These are phyloP conservation scores for Candida sanyiensis DNA, from an alignment of 805 yeast species.

Conservation along the genomic window DNA sequence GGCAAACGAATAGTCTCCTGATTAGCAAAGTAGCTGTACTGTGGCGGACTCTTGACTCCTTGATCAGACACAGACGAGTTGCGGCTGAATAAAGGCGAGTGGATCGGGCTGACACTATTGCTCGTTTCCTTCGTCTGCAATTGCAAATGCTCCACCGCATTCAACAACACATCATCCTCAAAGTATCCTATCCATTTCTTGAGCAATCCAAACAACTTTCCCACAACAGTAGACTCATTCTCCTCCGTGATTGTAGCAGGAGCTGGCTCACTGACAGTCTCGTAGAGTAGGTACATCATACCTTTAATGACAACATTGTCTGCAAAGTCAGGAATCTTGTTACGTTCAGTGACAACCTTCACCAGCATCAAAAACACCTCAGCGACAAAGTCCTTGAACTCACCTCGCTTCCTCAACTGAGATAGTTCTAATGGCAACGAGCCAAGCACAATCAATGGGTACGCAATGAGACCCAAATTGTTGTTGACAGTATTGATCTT, in stretches of 20 bases:
- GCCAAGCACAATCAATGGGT: constrained; percentile 33
- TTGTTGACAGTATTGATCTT: constrained; percentile 36
- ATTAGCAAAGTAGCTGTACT: not conserved
- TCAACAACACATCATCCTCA: not conserved
- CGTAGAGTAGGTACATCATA: constrained; percentile 8
- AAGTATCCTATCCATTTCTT: constrained; percentile 9
- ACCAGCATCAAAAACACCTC: constrained; percentile 11
- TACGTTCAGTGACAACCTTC: constrained; percentile 4
- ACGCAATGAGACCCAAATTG: constrained; percentile 45
- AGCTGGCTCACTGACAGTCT: constrained; percentile 5
- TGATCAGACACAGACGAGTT: constrained; percentile 6
- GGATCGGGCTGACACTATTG: not conserved
- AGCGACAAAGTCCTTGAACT: constrained; percentile 6
- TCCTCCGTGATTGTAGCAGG: not conserved
- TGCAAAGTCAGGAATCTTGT: not conserved
- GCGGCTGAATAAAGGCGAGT: constrained; percentile 6
- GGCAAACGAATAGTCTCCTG: constrained; percentile 1
- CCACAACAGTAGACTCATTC: constrained; percentile 1
- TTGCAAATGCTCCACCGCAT: constrained; percentile 1
- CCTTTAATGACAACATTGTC: constrained; percentile 14
- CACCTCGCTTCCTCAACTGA: not conserved
- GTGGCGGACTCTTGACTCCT: constrained; percentile 6
- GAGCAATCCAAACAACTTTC: constrained; percentile 4
- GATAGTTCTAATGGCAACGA: constrained; percentile 9
- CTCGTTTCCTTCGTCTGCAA: not conserved